A percentile compares a stretch with the other conserved stretches of the same genome.
Conservation (phyloP, 179 eudicot genomes). For the Carnegiea gigantea region DNA sequence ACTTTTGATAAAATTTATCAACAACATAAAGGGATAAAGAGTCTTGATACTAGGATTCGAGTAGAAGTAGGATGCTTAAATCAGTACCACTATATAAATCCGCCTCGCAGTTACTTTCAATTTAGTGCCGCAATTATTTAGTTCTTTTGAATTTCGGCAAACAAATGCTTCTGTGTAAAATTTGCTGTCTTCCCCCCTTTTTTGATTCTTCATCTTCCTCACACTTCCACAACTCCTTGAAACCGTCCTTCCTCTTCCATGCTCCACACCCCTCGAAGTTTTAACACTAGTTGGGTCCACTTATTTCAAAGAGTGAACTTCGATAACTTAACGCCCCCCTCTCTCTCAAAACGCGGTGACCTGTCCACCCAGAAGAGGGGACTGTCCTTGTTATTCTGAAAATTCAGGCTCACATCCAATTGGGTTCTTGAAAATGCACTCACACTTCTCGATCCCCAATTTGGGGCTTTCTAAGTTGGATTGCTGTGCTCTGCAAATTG, state of each 20-base stretch:
- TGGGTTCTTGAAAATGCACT: conserved; percentile 53
- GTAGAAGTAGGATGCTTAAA: no score
- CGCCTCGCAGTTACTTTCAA: no score
- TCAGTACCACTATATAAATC: no score
- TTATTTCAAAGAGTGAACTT: conserved; percentile 19
- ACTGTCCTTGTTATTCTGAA: conserved; percentile 60
- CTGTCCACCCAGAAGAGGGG: conserved; percentile 57
- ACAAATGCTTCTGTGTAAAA: no score
- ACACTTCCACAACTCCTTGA: conserved; percentile 31
- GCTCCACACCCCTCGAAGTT: conserved; percentile 15
- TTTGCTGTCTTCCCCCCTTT: no score
- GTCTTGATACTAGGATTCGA: no score
- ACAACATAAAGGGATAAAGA: no score
- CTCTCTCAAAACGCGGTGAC: conserved; percentile 32
- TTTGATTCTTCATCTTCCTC: background rate
- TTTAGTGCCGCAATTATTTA: no score
- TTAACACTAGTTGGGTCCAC: conserved; percentile 15
- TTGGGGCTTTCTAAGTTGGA: conserved; percentile 27
- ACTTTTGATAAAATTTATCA: no score
- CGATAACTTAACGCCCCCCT: conserved; percentile 10
- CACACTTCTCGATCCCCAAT: conserved; percentile 68
- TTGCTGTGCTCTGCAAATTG: conserved; percentile 19
- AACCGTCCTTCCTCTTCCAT: conserved; percentile 55
- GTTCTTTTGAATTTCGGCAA: no score
- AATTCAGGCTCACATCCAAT: conserved; percentile 40